Conservation (phyloP, 23 red algal genomes). For the Gracilaria caudata region DNA sequence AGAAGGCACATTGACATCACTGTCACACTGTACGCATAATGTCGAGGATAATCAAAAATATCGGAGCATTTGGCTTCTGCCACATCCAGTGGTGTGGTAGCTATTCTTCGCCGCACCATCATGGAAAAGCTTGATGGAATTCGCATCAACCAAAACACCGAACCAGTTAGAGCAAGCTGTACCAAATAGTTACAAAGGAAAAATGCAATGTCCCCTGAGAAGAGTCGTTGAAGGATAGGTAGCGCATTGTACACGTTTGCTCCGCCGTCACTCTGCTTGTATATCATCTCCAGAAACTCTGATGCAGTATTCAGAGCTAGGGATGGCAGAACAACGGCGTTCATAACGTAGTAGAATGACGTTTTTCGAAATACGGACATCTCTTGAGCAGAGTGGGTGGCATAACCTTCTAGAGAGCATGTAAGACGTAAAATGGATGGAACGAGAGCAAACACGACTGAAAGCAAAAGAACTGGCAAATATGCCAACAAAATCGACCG, state of each 20-base stretch:
- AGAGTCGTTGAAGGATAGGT: constrained; percentile 86
- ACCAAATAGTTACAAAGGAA: constrained; percentile 96
- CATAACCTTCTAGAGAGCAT: constrained; percentile 78
- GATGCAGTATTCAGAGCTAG: constrained; percentile 95
- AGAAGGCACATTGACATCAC: constrained; percentile 94
- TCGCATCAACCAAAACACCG: constrained; percentile 76
- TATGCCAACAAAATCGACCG: constrained; percentile 82
- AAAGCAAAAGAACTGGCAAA: constrained; percentile 82
- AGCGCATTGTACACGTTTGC: constrained; percentile 78
- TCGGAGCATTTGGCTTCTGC: constrained; percentile 86
- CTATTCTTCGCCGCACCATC: constrained; percentile 63
- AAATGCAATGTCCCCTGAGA: constrained; percentile 92
- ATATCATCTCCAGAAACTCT: constrained; percentile 78
- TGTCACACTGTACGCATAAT: constrained; percentile 91
- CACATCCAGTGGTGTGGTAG: constrained; percentile 77
- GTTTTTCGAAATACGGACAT: constrained; percentile 95
- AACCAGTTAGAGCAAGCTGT: constrained; percentile 91
- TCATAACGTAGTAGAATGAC: constrained; percentile 93
- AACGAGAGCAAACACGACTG: constrained; percentile 80
- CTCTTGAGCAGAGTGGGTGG: constrained; percentile 83
- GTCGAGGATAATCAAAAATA: constrained; percentile 91
- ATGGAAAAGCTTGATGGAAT: constrained; percentile 73
- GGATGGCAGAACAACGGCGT: constrained; percentile 90
- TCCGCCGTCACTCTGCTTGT: constrained; percentile 63
- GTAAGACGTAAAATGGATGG: constrained; percentile 79